A percentile compares a stretch with the other conserved stretches of the same genome.
Conservation (phyloP, 768 basidiomycete species). For the Coprinopsis sp. region DNA sequence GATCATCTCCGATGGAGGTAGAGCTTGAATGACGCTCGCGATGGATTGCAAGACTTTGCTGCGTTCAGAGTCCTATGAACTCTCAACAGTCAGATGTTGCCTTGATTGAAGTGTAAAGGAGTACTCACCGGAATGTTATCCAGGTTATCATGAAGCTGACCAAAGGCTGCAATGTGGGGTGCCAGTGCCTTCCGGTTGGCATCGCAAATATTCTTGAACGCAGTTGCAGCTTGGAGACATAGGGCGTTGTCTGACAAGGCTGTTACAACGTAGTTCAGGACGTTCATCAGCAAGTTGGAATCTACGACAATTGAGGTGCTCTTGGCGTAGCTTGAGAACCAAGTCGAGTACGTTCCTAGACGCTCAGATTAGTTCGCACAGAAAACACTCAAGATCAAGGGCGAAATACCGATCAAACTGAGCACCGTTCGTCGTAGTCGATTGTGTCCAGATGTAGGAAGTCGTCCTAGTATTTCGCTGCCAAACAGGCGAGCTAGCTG, state of each 20-base stretch:
- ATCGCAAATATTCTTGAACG: slow-evolving; percentile 84
- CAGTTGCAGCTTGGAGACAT: slow-evolving; percentile 71
- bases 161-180: slow-evolving; percentile 80
- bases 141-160: slow-evolving; percentile 73
- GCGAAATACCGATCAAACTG: slow-evolving; percentile 60
- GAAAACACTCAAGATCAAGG: neutral
- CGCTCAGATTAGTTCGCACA: neutral
- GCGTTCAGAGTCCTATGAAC: slow-evolving; percentile 70
- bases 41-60: slow-evolving; percentile 90
- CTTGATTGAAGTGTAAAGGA: neutral
- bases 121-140: slow-evolving; percentile 64
- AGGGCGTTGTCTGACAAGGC: slow-evolving; percentile 62
- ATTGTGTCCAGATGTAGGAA: slow-evolving; percentile 61
- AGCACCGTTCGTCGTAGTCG: slow-evolving; percentile 73
- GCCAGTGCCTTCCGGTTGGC: slow-evolving; percentile 82
- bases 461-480: slow-evolving; percentile 59
- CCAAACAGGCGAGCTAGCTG: slow-evolving; percentile 66
- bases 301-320: slow-evolving; percentile 13
- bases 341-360: slow-evolving; percentile 70
- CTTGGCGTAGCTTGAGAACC: slow-evolving; percentile 57
- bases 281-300: slow-evolving; percentile 54
- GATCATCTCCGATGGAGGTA: slow-evolving; percentile 75
- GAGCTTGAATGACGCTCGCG: slow-evolving; percentile 87
- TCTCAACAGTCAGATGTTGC: neutral
- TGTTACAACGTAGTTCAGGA: slow-evolving; percentile 63